These are phyloP conservation scores for Coniophora puteana DNA, from an alignment of 1,284 basidiomycete genomes.

Conservation along the genomic window DNA sequence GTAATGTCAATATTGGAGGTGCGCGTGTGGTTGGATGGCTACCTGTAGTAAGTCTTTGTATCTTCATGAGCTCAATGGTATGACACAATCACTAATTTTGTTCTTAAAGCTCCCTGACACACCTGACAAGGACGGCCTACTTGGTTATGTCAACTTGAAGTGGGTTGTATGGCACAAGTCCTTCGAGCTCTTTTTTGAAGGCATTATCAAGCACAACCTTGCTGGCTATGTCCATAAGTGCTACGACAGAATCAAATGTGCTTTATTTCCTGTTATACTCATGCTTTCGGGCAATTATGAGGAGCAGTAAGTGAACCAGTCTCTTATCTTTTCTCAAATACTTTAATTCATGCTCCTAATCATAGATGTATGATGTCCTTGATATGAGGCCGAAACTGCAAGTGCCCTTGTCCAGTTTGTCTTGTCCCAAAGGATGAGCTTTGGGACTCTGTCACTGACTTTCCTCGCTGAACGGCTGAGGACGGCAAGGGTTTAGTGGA, in stretches of 20 bases:
- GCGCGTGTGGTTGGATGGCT: slow-evolving; percentile 39
- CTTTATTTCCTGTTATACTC: slow-evolving; percentile 11
- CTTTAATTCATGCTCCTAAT: not conserved
- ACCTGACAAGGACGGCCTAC: slow-evolving; percentile 22
- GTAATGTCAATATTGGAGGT: slow-evolving; percentile 33
- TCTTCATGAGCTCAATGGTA: not conserved
- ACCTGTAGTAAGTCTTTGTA: slow-evolving; percentile 31
- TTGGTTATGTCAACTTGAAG: slow-evolving; percentile 30
- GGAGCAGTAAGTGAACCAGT: slow-evolving; percentile 15
- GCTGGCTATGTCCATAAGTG: slow-evolving; percentile 8
- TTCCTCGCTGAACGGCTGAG: not conserved
- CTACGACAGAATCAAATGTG: slow-evolving; percentile 4
- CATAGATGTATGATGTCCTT: slow-evolving; percentile 18
- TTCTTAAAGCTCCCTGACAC: slow-evolving; percentile 24
- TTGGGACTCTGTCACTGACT: not conserved
- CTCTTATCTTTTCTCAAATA: not conserved
- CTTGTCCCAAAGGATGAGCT: not conserved
- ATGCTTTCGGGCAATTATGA: slow-evolving; percentile 17
- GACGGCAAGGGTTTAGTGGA: not conserved
- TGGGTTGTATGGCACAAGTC: slow-evolving; percentile 26
- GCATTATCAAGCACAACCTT: not conserved
- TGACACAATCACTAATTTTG: not conserved
- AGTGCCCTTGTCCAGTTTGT: not conserved
- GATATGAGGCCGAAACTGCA: not conserved
- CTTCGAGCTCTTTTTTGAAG: slow-evolving; percentile 15